Evolutionary conservation across 176 grass and related monocot genomes (phyloP), one percentile per base, ranked within the genome.

Genomic region (maize (Zea mays)): DNA sequence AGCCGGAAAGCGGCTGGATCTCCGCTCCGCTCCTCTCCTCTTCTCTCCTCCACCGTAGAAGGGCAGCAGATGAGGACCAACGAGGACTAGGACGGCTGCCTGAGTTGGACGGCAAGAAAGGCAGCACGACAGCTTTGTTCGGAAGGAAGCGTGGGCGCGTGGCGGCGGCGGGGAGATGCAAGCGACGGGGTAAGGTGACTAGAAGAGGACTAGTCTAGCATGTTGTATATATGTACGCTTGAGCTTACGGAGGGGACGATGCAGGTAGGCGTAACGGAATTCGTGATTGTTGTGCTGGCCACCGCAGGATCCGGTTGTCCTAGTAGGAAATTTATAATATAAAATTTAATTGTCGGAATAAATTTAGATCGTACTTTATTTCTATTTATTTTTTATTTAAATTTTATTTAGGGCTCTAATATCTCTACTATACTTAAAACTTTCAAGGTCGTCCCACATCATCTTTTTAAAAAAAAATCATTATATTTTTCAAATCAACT

Each of bases 211-310:
- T 27, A 27, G 27, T 27, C 27, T 27, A 27, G 27, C 27, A 27
- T 27, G 27, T 27, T 27, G 27, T 27, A 27, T 27, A 1, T 27
- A 27, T 27, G 27, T 27, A 27, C 27, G 27, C 27, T 27, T 27
- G 27, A 27, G 27, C 65, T 33, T 69, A 69, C 45, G 4, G 54
- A 17, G 41, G 54, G 38, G 49, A 16, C 1, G 65, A 43, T 48
- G 43, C 8, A 8, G 57, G 16, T 27, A 9, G 20, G 58, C 50
- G 79, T 42, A 52, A 67, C 13, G 62, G 72, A 75, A 68, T 68
- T 83, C 71, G 50, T 71, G 79, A 19, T 39, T 15, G 61, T 37
- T 63, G 34, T 11, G 61, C 61, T 37, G 33, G 60, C 62, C 45
- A 59, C 27, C 80, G 27, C 27, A 27, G 27, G 27, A 27, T 27